A percentile compares a stretch with the other conserved stretches of the same genome.
phyloP scores from a whole-genome alignment of 2,329 filamentous ascomycete species.

The Calonectria montana region DNA sequence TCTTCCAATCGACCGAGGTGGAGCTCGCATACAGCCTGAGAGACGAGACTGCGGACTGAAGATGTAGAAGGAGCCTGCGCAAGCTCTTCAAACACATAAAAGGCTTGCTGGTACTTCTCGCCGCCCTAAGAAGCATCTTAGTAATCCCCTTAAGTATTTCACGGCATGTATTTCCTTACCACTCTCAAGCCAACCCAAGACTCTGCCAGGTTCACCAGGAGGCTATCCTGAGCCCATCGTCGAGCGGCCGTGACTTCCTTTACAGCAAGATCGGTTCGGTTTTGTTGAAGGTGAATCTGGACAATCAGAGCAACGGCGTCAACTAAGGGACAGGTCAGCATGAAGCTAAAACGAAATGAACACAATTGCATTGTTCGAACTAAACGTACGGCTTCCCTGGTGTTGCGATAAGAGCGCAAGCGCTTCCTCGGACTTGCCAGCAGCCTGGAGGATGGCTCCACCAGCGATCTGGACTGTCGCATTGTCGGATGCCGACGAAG shows the following conservation, averaged over 20 bases:
- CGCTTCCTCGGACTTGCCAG: conserved; percentile 87
- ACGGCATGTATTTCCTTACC: conserved; percentile 58
- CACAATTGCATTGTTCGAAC: neutral
- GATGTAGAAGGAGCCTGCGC: conserved; percentile 87
- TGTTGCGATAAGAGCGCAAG: conserved; percentile 83
- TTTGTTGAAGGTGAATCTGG: conserved; percentile 92
- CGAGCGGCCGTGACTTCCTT: conserved; percentile 90
- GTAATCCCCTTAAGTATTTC: conserved; percentile 17
- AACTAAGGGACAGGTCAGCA: conserved; percentile 56
- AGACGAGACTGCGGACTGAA: conserved; percentile 79
- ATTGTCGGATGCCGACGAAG: conserved; percentile 76
- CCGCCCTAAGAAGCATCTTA: conserved; percentile 74
- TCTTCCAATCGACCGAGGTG: conserved; percentile 91
- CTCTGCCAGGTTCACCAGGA: conserved; percentile 94
- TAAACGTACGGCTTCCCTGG: conserved; percentile 81
- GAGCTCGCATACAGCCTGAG: conserved; percentile 90
- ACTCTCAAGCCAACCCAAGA: conserved; percentile 92
- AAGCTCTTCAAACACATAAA: conserved; percentile 97
- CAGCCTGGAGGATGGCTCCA: conserved; percentile 84
- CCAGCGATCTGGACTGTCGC: conserved; percentile 82
- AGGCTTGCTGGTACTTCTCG: conserved; percentile 95
- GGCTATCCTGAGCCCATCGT: conserved; percentile 93
- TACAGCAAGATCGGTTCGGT: conserved; percentile 87
- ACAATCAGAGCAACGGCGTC: conserved; percentile 87
- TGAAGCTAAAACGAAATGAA: conserved; percentile 13